These are phyloP conservation scores for Sporisorium iseilematis-ciliati DNA, from an alignment of 1,284 basidiomycete species.

Conservation along the genomic window DNA sequence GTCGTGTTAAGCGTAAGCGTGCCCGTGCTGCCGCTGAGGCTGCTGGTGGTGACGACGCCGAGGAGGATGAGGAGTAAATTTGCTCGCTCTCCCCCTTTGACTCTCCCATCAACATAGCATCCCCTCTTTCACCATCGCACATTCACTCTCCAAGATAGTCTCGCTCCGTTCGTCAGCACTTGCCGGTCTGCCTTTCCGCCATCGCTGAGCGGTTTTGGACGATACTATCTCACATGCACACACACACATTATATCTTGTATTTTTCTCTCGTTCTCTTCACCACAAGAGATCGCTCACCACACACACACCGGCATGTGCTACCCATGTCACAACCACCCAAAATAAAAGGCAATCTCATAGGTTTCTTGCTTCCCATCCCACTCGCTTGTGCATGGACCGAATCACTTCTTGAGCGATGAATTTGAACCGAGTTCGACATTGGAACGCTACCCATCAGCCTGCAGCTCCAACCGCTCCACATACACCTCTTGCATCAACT, in stretches of 20 bases:
- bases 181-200: conserved; percentile 38
- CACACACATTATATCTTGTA: conserved; percentile 21
- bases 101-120: background rate
- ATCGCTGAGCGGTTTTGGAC: background rate
- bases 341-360: conserved; percentile 40
- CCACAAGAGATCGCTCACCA: conserved; percentile 23
- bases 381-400: background rate
- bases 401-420: background rate
- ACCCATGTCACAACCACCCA: conserved; percentile 13
- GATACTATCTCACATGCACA: conserved; percentile 14
- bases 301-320: conserved; percentile 6
- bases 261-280: conserved; percentile 27
- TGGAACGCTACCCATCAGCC: conserved; percentile 7
- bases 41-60: conserved; percentile 85
- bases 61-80: conserved; percentile 74
- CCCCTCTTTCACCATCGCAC: background rate
- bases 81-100: background rate
- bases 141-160: conserved; percentile 6
- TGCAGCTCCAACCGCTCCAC: conserved; percentile 52
- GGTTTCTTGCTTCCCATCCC: conserved; percentile 28
- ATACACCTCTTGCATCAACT: conserved; percentile 51
- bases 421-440: background rate
- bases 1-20: conserved; percentile 99
- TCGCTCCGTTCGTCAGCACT: conserved; percentile 6
- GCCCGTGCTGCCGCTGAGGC: conserved; percentile 90